Conservation (phyloP, 441 rosid genomes). For the Erysimum pusillum region DNA sequence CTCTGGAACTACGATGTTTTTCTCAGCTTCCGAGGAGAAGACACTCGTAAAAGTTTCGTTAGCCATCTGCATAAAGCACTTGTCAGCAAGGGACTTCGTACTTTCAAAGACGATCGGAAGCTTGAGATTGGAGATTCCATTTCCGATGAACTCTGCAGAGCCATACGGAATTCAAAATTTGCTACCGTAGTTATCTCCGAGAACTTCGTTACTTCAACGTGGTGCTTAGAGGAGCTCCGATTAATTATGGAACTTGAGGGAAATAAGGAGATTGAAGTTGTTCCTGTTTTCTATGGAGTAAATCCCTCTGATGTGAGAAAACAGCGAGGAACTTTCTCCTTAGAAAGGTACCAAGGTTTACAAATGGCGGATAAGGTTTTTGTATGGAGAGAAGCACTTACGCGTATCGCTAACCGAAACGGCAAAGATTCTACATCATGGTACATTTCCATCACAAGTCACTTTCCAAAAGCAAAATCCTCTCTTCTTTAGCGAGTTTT, state of each 20-base stretch:
- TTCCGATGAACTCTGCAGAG: not conserved
- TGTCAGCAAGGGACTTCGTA: not conserved
- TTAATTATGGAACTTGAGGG: constrained; percentile 38
- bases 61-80: constrained; percentile 16
- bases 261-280: not conserved
- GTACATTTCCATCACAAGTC: not conserved
- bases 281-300: constrained; percentile 52
- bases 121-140: not conserved
- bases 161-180: constrained; percentile 24
- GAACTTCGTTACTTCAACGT: constrained; percentile 50
- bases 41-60: constrained; percentile 24
- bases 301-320: constrained; percentile 32
- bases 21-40: constrained; percentile 37
- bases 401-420: not conserved
- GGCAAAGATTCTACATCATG: not conserved
- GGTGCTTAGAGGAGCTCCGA: constrained; percentile 56
- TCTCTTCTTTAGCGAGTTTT: not conserved
- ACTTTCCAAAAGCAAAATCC: no score
- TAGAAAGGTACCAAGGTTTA: not conserved
- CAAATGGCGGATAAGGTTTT: not conserved
- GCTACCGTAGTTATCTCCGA: constrained; percentile 46
- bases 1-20: constrained; percentile 32
- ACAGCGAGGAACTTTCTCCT: not conserved
- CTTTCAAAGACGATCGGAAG: constrained; percentile 23
- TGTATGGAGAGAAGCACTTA: not conserved